These are phyloP conservation scores for Hibiscus tridactylites DNA, from an alignment of 345 rosid genomes.

Conservation along the genomic window DNA sequence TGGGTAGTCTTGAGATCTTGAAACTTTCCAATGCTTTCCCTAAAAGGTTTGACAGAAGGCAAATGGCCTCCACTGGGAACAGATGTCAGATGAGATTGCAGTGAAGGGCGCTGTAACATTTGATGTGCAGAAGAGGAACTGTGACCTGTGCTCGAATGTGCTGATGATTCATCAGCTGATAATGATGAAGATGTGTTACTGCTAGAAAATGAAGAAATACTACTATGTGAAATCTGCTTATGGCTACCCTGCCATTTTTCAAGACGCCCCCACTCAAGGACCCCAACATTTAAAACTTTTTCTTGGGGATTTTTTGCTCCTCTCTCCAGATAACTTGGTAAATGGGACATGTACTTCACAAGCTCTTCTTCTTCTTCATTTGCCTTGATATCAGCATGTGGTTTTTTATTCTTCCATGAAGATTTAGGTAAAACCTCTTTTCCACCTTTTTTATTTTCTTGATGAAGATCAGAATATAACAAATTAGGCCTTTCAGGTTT, in stretches of 20 bases:
- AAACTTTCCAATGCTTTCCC: constrained; percentile 22
- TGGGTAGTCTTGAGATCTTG: constrained; percentile 18
- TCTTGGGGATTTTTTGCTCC: constrained; percentile 41
- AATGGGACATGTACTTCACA: constrained; percentile 78
- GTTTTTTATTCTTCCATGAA: constrained; percentile 23
- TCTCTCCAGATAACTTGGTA: constrained; percentile 77
- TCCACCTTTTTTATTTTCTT: constrained; percentile 33
- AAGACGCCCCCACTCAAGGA: constrained; percentile 82
- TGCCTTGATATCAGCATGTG: constrained; percentile 16
- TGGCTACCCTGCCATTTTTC: constrained; percentile 75
- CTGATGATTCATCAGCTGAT: constrained; percentile 41
- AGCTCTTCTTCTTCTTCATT: constrained; percentile 51
- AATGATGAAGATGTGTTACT: constrained; percentile 32
- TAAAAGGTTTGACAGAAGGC: constrained; percentile 19
- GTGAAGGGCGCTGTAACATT: constrained; percentile 30
- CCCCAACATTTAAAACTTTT: constrained; percentile 72
- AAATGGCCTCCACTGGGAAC: constrained; percentile 33
- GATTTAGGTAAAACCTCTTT: constrained; percentile 31
- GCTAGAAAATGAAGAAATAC: constrained; percentile 39
- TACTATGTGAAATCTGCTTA: constrained; percentile 28
- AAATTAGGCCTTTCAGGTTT: constrained; percentile 34
- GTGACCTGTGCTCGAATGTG: constrained; percentile 38
- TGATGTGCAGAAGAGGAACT: constrained; percentile 34
- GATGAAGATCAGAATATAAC: constrained; percentile 39
- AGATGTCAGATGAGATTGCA: constrained; percentile 35